Percentiles rank a stretch among this genome's conserved stretches.
Conservation (phyloP, 2,329 filamentous ascomycete species). For the Fusarium buharicum region DNA sequence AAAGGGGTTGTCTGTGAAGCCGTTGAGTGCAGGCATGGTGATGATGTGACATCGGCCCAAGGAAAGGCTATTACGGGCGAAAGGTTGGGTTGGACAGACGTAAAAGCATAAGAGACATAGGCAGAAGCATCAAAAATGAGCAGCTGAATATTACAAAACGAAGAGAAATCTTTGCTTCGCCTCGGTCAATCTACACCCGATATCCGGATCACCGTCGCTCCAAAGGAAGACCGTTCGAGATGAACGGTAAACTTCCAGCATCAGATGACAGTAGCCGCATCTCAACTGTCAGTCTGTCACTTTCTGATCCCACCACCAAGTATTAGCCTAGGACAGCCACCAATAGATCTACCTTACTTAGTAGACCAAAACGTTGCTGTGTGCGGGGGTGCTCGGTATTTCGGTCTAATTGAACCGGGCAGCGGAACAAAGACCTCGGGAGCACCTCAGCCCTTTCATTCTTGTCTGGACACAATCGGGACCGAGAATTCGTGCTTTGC, state of each 20-base stretch:
- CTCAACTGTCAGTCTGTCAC: background rate
- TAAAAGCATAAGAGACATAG: too few relatives aligned
- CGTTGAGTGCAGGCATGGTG: conserved; percentile 51
- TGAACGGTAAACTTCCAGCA: background rate
- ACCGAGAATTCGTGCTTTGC: background rate
- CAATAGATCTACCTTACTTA: too few relatives aligned
- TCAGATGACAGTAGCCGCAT: background rate
- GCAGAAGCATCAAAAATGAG: too few relatives aligned
- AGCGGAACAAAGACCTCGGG: conserved; percentile 1
- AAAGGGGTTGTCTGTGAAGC: conserved; percentile 56
- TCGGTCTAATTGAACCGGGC: background rate
- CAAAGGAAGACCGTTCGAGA: background rate
- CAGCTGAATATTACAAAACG: background rate
- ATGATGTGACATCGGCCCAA: background rate
- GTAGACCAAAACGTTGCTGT: background rate
- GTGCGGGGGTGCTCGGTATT: conserved; percentile 7
- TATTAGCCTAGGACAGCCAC: too few relatives aligned
- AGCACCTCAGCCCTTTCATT: background rate
- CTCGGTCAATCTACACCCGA: background rate
- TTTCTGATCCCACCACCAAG: background rate
- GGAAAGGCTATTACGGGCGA: too few relatives aligned
- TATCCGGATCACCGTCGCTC: background rate
- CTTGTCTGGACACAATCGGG: background rate
- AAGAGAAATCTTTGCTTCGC: too few relatives aligned
- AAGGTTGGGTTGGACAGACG: background rate